These are phyloP conservation scores for Suhomyces wounanorum DNA, from an alignment of 1,139 yeast genomes.

Conservation along the genomic window DNA sequence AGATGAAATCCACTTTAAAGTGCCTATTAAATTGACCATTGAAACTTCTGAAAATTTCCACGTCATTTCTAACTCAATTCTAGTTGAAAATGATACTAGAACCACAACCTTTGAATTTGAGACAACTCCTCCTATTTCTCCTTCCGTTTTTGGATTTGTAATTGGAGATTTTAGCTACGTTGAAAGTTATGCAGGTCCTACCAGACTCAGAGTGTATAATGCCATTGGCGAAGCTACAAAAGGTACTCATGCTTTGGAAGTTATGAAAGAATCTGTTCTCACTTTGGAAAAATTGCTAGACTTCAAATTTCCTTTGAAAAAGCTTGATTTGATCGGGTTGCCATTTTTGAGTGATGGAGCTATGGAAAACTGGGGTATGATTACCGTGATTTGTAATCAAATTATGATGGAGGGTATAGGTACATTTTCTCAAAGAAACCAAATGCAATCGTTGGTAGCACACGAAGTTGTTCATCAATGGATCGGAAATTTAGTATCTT, in stretches of 20 bases:
- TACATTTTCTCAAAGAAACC: slow-evolving; percentile 22
- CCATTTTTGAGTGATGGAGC: slow-evolving; percentile 77
- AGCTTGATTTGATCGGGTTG: slow-evolving; percentile 64
- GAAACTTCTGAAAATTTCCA: slow-evolving; percentile 46
- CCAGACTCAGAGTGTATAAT: slow-evolving; percentile 53
- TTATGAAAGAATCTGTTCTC: slow-evolving; percentile 50
- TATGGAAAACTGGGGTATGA: slow-evolving; percentile 76
- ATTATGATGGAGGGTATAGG: slow-evolving; percentile 29
- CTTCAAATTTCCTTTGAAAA: slow-evolving; percentile 54
- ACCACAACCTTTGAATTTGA: slow-evolving; percentile 43
- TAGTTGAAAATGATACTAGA: slow-evolving; percentile 27
- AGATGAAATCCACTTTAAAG: slow-evolving; percentile 61
- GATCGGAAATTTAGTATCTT: slow-evolving; percentile 68
- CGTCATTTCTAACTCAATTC: slow-evolving; percentile 51
- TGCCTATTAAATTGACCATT: slow-evolving; percentile 50
- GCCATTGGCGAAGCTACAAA: slow-evolving; percentile 52
- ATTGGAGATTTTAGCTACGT: slow-evolving; percentile 63
- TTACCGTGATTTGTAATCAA: slow-evolving; percentile 57
- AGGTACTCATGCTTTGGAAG: slow-evolving; percentile 48
- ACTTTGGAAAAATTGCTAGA: slow-evolving; percentile 44
- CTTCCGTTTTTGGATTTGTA: slow-evolving; percentile 66
- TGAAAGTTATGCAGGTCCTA: slow-evolving; percentile 10
- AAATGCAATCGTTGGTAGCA: slow-evolving; percentile 55
- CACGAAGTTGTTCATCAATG: slow-evolving; percentile 80
- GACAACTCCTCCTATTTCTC: slow-evolving; percentile 57